phyloP scores from a whole-genome alignment of 2,329 filamentous ascomycete genomes.

The Diplodia corticola region DNA sequence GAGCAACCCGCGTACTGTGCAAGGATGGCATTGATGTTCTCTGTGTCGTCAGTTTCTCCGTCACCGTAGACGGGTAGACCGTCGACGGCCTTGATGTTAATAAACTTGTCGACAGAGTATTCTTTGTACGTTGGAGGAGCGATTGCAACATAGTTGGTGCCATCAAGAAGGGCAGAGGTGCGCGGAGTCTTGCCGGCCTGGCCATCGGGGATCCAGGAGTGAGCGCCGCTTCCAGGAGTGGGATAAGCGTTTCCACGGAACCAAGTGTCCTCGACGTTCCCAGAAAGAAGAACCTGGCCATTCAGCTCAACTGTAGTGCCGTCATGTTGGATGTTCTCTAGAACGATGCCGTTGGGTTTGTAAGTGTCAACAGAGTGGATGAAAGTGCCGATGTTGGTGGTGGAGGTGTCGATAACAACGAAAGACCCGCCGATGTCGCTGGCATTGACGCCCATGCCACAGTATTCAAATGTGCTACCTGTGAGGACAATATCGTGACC shows the following conservation, averaged over 20 bases:
- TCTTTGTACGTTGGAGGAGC: conserved; percentile 19
- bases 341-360: conserved; percentile 17
- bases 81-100: conserved; percentile 22
- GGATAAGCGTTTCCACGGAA: conserved; percentile 19
- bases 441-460: conserved; percentile 8
- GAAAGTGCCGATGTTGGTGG: conserved; percentile 6
- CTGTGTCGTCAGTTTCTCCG: conserved; percentile 20
- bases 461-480: conserved; percentile 10
- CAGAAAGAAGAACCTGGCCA: neutral
- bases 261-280: conserved; percentile 16
- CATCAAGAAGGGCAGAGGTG: neutral
- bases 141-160: conserved; percentile 17
- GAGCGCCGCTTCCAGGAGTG: neutral
- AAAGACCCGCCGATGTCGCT: conserved; percentile 1
- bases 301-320: conserved; percentile 9
- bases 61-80: conserved; percentile 6
- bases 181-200: neutral
- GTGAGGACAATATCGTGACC: conserved; percentile 19
- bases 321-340: conserved; percentile 17
- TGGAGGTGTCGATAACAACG: conserved; percentile 13
- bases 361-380: neutral
- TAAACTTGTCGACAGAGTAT: conserved; percentile 11
- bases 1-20: conserved; percentile 14
- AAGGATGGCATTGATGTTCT: conserved; percentile 22
- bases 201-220: conserved; percentile 5